These are phyloP conservation scores for Candida ovalis DNA, from an alignment of 805 yeast genomes.

Conservation along the genomic window DNA sequence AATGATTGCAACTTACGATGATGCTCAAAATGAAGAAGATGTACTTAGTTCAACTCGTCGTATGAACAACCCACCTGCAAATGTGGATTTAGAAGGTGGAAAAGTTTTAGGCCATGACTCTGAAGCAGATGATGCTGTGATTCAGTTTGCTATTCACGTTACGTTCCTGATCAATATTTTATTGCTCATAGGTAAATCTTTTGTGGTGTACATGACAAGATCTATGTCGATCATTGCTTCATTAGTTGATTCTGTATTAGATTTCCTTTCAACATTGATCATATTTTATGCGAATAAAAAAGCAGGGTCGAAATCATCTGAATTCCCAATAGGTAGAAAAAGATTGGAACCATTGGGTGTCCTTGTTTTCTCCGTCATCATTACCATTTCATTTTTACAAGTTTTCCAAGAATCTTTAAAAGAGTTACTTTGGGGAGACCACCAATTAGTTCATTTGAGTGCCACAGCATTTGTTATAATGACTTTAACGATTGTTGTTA, in stretches of 20 bases:
- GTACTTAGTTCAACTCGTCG: slow-evolving; percentile 5
- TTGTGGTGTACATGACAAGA: slow-evolving; percentile 58
- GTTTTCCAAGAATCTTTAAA: slow-evolving; percentile 63
- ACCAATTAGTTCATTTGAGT: slow-evolving; percentile 45
- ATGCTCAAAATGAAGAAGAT: slow-evolving; percentile 11
- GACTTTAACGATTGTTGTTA: slow-evolving; percentile 57
- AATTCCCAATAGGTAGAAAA: slow-evolving; percentile 67
- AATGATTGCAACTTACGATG: slow-evolving; percentile 60
- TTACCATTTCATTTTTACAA: slow-evolving; percentile 67
- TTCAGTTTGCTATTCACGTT: slow-evolving; percentile 56
- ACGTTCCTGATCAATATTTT: slow-evolving; percentile 59
- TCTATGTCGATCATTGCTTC: slow-evolving; percentile 79
- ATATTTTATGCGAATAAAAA: slow-evolving; percentile 58
- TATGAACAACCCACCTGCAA: slow-evolving; percentile 48
- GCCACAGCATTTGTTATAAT: slow-evolving; percentile 52
- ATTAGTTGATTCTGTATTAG: slow-evolving; percentile 70
- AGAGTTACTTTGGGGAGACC: slow-evolving; percentile 36
- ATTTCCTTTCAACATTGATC: slow-evolving; percentile 69
- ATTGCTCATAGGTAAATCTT: slow-evolving; percentile 55
- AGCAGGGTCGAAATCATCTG: slow-evolving; percentile 34
- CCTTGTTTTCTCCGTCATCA: slow-evolving; percentile 65
- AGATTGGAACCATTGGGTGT: slow-evolving; percentile 79
- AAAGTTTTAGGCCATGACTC: slow-evolving; percentile 46
- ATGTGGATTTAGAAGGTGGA: slow-evolving; percentile 57
- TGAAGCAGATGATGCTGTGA: slow-evolving; percentile 39